A percentile compares a stretch with the other conserved stretches of the same genome.
Evolutionary conservation across 2,329 filamentous ascomycete genomes (phyloP).

Genomic region (Orbilia ellipsospora): DNA sequence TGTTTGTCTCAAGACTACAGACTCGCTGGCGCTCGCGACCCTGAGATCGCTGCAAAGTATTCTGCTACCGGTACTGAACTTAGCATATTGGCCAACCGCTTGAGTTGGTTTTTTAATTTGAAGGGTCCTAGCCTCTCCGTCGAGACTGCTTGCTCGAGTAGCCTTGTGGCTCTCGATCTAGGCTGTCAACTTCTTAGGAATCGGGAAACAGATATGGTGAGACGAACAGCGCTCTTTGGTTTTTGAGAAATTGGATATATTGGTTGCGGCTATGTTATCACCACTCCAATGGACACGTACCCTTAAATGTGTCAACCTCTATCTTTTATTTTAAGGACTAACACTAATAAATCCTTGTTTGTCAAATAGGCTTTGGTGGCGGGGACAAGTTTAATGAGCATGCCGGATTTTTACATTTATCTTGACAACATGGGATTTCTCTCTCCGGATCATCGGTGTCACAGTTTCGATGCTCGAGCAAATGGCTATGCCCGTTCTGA

Average conservation of each 20-base stretch:
- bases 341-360: no score
- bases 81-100: constrained; percentile 62
- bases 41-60: constrained; percentile 22
- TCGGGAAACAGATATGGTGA: constrained; percentile 60
- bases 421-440: no score
- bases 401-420: no score
- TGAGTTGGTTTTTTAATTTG: constrained; percentile 61
- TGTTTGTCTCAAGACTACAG: constrained; percentile 30
- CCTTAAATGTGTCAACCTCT: no score
- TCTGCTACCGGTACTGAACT: constrained; percentile 61
- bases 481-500: constrained; percentile 62
- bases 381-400: no score
- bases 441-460: constrained; percentile 60
- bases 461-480: constrained; percentile 61
- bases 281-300: no score
- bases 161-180: constrained; percentile 60
- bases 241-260: no score
- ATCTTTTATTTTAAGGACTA: no score
- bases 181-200: constrained; percentile 60
- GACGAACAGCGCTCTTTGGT: no score
- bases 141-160: constrained; percentile 62
- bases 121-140: constrained; percentile 63
- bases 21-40: constrained; percentile 24
- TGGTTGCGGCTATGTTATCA: no score
- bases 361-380: no score